Base-by-base conservation (phyloP, 192 early-diverging fungal species). In the Backusella liffmaniae region DNA sequence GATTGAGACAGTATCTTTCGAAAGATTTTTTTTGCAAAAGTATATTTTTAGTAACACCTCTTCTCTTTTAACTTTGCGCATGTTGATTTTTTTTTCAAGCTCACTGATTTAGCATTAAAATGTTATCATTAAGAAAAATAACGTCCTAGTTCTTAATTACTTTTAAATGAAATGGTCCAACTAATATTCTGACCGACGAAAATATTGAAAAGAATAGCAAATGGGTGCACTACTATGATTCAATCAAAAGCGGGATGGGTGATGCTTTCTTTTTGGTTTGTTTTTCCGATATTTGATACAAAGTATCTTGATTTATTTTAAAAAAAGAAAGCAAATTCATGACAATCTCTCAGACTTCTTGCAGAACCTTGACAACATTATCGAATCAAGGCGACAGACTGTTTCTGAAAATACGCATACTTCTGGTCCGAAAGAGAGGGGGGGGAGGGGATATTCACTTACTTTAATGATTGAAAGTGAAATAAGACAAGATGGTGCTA, bases 281-380 rank as follows among this genome's bases (percentile, higher is more conserved):
- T 89, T 69, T 87, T 91, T 29, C 86, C 86, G 16, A 81, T 80
- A 73, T 78, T 91, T 1, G 90, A 90, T 41, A 73, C 73, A 35
- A 62, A 49, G 1, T 51, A 76, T 1, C 2, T 41, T 5, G 39
- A 66, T 59, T 13, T 62, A n/a, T 73, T 73, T 76, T 30, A 69
- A 69, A 4, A 34, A 76, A 39, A 36, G 79, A 68, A 23, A 56
- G 1, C 30, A 72, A n/a, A 9, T 35, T 0, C 79, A 80, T 59
- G 29, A 67, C 12, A 62, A 66, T 9, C 15, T 80, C 12, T 7
- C 72, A 2, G 23, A 23, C 6, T 67, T 86, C n/a, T 70, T 32
- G n/a, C 46, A 32, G 13, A 35, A 70, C 15, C 42, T 72, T 41
- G 73, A 59, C 15, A 46, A 26, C 1, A 13, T 73, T 21, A 81